Base-by-base conservation (phyloP, 2,329 filamentous ascomycete species). In the Knufia fluminis region DNA sequence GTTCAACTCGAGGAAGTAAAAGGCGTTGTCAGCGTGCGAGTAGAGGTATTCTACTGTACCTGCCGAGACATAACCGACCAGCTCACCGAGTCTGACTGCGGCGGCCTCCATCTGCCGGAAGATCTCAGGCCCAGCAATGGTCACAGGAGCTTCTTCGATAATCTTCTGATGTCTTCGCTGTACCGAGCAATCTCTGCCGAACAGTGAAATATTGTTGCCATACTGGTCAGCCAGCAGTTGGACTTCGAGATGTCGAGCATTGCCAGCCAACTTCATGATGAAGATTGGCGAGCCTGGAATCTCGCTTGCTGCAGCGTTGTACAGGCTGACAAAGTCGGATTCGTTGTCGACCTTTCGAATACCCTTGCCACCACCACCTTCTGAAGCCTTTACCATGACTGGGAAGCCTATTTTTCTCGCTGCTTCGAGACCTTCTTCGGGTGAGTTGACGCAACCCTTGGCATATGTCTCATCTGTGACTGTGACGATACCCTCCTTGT, bases 371-470 rank as follows among this genome's bases (percentile, higher is more conserved):
- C 92, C 92, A 73, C 92, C 92, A 72, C 92, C 92, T 75, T 98
- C 92, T 2, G 92, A 97, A n/a, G 92, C 92, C 77, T 98, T 98
- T 68, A 98, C 88, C 92, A 98, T 98, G 75, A 98, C 86, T 14
- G 92, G 92, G 74, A 98, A 98, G 59, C 92, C 92, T 67, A 98
- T 98, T 64, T 87, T 78, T 66, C 79, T 82, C 52, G 92, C 92
- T 64, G 85, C 89, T 63, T 79, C 73, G 45, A 98, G 78, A 71
- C 91, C 92, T 71, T 98, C 89, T 69, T 95, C 75, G 69, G 88
- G 89, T 19, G 86, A 89, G 64, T 80, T 80, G 42, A 94, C 92
- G 68, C 92, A 98, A 55, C 92, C 92, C 70, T 90, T 86, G 61
- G 82, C 78, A 69, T 98, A 98, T 52, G 94, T 64, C 4, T 88